Evolutionary conservation across 176 grass and related monocot species (phyloP).

Genomic region (Cenchrus fungigraminus): DNA sequence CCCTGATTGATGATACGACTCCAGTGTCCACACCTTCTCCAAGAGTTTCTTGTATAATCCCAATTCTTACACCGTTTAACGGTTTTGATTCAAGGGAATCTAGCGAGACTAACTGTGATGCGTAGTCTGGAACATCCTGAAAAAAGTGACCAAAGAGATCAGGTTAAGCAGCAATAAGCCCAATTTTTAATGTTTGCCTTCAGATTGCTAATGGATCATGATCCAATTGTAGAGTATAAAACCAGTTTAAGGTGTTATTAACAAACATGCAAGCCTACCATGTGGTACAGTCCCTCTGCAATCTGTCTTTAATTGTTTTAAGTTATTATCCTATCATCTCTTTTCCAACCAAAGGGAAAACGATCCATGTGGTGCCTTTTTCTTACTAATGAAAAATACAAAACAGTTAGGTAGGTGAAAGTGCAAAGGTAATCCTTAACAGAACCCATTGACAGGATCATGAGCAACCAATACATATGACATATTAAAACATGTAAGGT

Average conservation of each 20-base stretch:
- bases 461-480: not conserved
- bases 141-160: slow-evolving; percentile 24
- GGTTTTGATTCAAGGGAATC: slow-evolving; percentile 81
- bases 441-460: not conserved
- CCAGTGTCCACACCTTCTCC: slow-evolving; percentile 79
- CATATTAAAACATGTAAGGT: not conserved
- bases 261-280: not conserved
- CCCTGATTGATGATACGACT: slow-evolving; percentile 72
- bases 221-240: slow-evolving; percentile 4
- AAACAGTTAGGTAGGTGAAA: not conserved
- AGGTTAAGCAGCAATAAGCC: slow-evolving; percentile 10
- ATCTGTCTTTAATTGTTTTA: not conserved
- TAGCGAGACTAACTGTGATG: slow-evolving; percentile 58
- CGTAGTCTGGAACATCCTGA: slow-evolving; percentile 86
- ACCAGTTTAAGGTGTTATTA: not conserved
- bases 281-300: not conserved
- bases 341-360: not conserved
- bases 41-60: slow-evolving; percentile 88
- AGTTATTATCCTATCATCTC: not conserved
- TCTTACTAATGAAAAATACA: slow-evolving; percentile 15
- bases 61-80: slow-evolving; percentile 75
- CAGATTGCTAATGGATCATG: not conserved
- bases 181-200: not conserved
- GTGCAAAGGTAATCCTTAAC: not conserved
- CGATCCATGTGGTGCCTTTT: not conserved